A percentile compares a stretch with the other conserved stretches of the same genome.
Conservation (phyloP, 164 flowering plant genomes). For the Akebia trifoliata region DNA sequence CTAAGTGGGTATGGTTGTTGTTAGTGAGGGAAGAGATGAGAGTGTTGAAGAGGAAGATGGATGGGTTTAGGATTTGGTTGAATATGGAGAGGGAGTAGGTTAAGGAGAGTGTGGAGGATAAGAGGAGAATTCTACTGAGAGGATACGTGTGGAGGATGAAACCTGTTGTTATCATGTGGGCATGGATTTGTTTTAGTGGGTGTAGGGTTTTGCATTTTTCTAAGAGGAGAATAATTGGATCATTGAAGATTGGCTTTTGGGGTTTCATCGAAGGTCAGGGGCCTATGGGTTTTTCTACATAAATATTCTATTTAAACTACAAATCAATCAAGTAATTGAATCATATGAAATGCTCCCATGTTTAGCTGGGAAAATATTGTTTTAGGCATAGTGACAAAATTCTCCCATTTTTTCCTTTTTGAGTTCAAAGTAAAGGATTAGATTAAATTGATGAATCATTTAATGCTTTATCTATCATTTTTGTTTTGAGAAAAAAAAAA, state of each 20-base stretch:
- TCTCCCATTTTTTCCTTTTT: too few species aligned
- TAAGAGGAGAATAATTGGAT: constrained; percentile 29
- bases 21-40: constrained; percentile 37
- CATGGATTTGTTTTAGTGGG: constrained; percentile 32
- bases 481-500: too few species aligned
- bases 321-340: too few species aligned
- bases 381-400: too few species aligned
- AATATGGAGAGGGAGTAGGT: constrained; percentile 39
- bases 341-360: too few species aligned
- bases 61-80: constrained; percentile 37
- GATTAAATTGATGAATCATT: too few species aligned
- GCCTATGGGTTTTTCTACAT: too few species aligned
- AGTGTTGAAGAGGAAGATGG: constrained; percentile 55
- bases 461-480: too few species aligned
- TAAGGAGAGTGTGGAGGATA: constrained; percentile 31
- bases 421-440: too few species aligned
- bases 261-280: constrained; percentile 16
- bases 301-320: too few species aligned
- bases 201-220: constrained; percentile 25
- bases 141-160: constrained; percentile 52
- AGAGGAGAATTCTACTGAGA: constrained; percentile 37
- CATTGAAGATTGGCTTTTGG: constrained; percentile 17
- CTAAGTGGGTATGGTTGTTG: constrained; percentile 24
- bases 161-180: constrained; percentile 45
- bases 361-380: too few species aligned